Percentiles rank a stretch among this genome's conserved stretches.
These are phyloP conservation scores for Cubamyces sp. DNA, from an alignment of 768 basidiomycete genomes.

Conservation along the genomic window DNA sequence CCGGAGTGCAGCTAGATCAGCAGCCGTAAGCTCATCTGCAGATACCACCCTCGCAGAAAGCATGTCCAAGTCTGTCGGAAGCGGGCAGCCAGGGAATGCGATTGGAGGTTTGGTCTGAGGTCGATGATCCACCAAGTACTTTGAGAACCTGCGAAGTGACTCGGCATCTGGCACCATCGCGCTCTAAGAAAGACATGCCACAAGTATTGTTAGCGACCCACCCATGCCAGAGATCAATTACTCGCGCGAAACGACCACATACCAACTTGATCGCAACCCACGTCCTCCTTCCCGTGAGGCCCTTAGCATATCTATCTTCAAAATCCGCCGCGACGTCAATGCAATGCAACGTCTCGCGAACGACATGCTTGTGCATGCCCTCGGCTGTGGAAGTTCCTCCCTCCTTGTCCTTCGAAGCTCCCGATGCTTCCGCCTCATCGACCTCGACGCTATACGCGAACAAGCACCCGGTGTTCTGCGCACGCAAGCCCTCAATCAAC, in stretches of 20 bases:
- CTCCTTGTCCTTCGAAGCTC: slow-evolving; percentile 23
- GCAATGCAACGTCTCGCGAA: slow-evolving; percentile 75
- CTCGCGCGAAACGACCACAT: slow-evolving; percentile 28
- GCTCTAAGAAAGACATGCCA: slow-evolving; percentile 44
- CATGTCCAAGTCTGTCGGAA: slow-evolving; percentile 59
- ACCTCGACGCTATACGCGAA: slow-evolving; percentile 90
- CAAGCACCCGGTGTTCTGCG: slow-evolving; percentile 71
- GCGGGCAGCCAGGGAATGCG: slow-evolving; percentile 73
- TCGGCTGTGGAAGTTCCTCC: slow-evolving; percentile 33
- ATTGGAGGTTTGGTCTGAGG: slow-evolving; percentile 39
- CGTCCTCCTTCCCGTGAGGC: slow-evolving; percentile 53
- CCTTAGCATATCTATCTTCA: slow-evolving; percentile 51
- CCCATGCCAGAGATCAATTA: slow-evolving; percentile 11
- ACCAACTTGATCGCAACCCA: slow-evolving; percentile 90
- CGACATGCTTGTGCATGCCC: slow-evolving; percentile 60
- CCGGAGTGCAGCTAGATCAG: slow-evolving; percentile 63
- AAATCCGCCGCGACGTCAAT: slow-evolving; percentile 84
- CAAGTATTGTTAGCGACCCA: not conserved
- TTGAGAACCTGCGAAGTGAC: slow-evolving; percentile 64
- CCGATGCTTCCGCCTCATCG: slow-evolving; percentile 58
- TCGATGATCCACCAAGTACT: slow-evolving; percentile 53
- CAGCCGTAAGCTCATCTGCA: slow-evolving; percentile 43
- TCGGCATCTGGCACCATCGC: slow-evolving; percentile 69
- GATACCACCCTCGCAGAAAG: slow-evolving; percentile 37
- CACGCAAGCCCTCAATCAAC: slow-evolving; percentile 62